phyloP scores from a whole-genome alignment of 83 land plant genomes.

The Diphasiastrum complanatum region DNA sequence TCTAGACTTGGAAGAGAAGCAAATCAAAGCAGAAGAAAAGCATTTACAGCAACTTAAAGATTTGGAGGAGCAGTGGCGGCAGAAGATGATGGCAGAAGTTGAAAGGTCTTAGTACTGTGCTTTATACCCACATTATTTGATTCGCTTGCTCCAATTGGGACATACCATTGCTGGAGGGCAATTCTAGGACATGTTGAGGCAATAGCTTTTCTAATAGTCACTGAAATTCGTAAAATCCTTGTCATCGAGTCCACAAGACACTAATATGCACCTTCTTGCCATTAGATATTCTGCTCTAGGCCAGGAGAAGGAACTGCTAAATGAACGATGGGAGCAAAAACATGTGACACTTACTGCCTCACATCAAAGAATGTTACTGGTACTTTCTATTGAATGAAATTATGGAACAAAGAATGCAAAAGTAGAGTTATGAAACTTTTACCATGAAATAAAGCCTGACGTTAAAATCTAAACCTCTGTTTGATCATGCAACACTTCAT shows the following conservation, averaged over 20 bases:
- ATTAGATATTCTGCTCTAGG: slow-evolving; percentile 17
- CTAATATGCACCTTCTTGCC: not conserved
- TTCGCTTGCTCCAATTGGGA: too few species aligned
- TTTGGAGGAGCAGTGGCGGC: slow-evolving; percentile 34
- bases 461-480: too few species aligned
- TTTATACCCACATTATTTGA: too few species aligned
- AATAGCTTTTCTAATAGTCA: too few species aligned
- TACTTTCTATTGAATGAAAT: not conserved
- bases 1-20: slow-evolving; percentile 34
- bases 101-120: too few species aligned
- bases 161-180: too few species aligned
- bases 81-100: slow-evolving; percentile 39
- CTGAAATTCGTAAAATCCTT: too few species aligned
- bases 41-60: slow-evolving; percentile 26
- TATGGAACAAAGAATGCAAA: not conserved
- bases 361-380: slow-evolving; percentile 18
- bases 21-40: slow-evolving; percentile 20
- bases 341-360: slow-evolving; percentile 9
- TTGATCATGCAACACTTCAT: too few species aligned
- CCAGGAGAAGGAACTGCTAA: slow-evolving; percentile 20
- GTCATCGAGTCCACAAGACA: not conserved
- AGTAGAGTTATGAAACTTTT: not conserved
- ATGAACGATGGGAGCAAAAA: slow-evolving; percentile 24
- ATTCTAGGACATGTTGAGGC: too few species aligned
- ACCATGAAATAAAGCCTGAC: too few species aligned